Evolutionary conservation across 1,139 yeast species (phyloP).

Genomic region (Nakaseomyces glabratus): DNA sequence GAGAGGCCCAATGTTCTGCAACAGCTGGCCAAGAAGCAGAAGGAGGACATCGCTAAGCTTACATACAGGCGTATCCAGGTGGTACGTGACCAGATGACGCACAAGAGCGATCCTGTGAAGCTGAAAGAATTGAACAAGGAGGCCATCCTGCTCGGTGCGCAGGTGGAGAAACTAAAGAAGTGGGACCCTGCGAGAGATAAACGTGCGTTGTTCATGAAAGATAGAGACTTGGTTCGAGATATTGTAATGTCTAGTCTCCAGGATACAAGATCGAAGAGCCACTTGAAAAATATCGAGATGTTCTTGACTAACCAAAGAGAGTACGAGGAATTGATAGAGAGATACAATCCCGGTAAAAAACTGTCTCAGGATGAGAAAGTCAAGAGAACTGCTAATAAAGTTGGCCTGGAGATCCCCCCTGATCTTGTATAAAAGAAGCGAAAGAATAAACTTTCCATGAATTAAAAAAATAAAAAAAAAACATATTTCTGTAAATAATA

Average conservation of each 20-base stretch:
- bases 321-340: slow-evolving; percentile 68
- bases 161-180: slow-evolving; percentile 20
- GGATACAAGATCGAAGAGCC: slow-evolving; percentile 18
- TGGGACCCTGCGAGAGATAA: slow-evolving; percentile 14
- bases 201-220: slow-evolving; percentile 15
- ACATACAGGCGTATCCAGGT: slow-evolving; percentile 3
- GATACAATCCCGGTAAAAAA: slow-evolving; percentile 78
- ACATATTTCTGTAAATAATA: neutral
- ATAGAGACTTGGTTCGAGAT: slow-evolving; percentile 12
- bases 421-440: too few relatives aligned
- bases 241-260: slow-evolving; percentile 12
- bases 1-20: slow-evolving; percentile 5
- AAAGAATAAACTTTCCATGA: too few relatives aligned
- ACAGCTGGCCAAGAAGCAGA: neutral
- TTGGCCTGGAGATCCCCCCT: slow-evolving; percentile 66
- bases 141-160: neutral
- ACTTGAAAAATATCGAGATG: slow-evolving; percentile 33
- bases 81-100: slow-evolving; percentile 22
- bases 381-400: slow-evolving; percentile 70
- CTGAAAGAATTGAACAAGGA: slow-evolving; percentile 29
- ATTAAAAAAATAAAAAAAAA: neutral
- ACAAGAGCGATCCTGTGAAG: slow-evolving; percentile 15
- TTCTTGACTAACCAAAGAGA: slow-evolving; percentile 67
- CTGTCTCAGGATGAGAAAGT: slow-evolving; percentile 74
- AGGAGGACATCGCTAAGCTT: slow-evolving; percentile 2